Evolutionary conservation across 2,329 filamentous ascomycete genomes (phyloP).

Genomic region (Arthrobotrys sinensis): DNA sequence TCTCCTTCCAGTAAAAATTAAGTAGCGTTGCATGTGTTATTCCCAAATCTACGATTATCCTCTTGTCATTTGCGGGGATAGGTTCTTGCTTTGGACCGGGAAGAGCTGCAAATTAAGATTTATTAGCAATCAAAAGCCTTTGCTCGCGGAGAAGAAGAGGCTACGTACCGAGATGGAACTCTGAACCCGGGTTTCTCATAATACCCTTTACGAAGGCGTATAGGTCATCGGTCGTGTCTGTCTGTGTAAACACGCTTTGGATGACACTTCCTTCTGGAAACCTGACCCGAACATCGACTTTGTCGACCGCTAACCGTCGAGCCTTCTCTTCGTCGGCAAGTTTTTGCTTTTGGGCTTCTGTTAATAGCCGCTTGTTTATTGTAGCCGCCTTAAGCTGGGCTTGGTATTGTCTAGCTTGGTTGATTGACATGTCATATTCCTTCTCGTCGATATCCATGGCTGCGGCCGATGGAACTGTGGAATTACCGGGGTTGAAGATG

Average conservation of each 20-base stretch:
- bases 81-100: slow-evolving; percentile 58
- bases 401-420: slow-evolving; percentile 83
- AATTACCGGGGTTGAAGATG: slow-evolving; percentile 83
- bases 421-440: slow-evolving; percentile 83
- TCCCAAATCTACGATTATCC: slow-evolving; percentile 56
- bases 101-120: slow-evolving; percentile 31
- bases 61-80: slow-evolving; percentile 25
- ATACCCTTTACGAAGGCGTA: slow-evolving; percentile 82
- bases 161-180: slow-evolving; percentile 79
- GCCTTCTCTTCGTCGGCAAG: slow-evolving; percentile 77
- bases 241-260: slow-evolving; percentile 78
- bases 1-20: slow-evolving; percentile 59
- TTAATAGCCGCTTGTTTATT: slow-evolving; percentile 83
- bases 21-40: slow-evolving; percentile 51
- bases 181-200: slow-evolving; percentile 76
- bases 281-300: slow-evolving; percentile 82
- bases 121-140: neutral
- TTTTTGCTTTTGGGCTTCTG: slow-evolving; percentile 83
- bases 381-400: slow-evolving; percentile 75
- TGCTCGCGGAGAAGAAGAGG: slow-evolving; percentile 66
- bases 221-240: slow-evolving; percentile 79
- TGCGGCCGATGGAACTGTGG: slow-evolving; percentile 82
- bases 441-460: slow-evolving; percentile 70
- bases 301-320: slow-evolving; percentile 73
- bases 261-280: slow-evolving; percentile 89